Evolutionary conservation across 192 early-diverging fungal genomes (phyloP), one percentile per base, ranked within the genome.

Genomic region (Coemansia sp.): DNA sequence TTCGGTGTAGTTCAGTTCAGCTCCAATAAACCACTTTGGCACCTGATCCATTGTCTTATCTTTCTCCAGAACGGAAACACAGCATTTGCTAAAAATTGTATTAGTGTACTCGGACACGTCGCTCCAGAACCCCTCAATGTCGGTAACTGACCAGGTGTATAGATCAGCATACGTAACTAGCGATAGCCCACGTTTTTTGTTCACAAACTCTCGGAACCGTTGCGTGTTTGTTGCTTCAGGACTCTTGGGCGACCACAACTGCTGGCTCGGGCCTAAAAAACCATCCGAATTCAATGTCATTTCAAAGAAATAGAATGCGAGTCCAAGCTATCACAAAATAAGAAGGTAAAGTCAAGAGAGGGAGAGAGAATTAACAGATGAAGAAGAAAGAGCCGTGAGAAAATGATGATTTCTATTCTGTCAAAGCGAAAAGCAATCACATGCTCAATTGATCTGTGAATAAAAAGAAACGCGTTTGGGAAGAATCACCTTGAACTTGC

Each of bases 1-100:
- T 71, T 99, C 94, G 22, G 97, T 90, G 78, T 93, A 96, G 83
- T 99, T 99, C 40, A 99, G 78, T 16, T 77, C 77, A 0, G 91
- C 86, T 4, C 90, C 93, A n/a, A 71, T 37, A 76, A 97, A 99
- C 97, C 97, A 99, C 52, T 87, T 87, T 12, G 97, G 95, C 61
- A 97, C 93, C 40, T 79, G 62, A 73, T 92, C 90, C 92, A 99
- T 99, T 5, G 86, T 84, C 36, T 85, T 87, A 22, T 72, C 66
- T 22, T 75, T 67, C 68, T 96, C 92, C 6, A 99, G 69, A 8
- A 95, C 90, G 57, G 80, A 51, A 12, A 41, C 40, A 40, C 62
- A 67, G 8, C 39, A 49, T 47, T 62, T 46, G 63, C 73, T 69
- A 18, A 47, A 55, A 54, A 77, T 52, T 66, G 79, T 56, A 18